phyloP scores from a whole-genome alignment of 2,329 filamentous ascomycete genomes.

The Aspergillus tubingensis region DNA sequence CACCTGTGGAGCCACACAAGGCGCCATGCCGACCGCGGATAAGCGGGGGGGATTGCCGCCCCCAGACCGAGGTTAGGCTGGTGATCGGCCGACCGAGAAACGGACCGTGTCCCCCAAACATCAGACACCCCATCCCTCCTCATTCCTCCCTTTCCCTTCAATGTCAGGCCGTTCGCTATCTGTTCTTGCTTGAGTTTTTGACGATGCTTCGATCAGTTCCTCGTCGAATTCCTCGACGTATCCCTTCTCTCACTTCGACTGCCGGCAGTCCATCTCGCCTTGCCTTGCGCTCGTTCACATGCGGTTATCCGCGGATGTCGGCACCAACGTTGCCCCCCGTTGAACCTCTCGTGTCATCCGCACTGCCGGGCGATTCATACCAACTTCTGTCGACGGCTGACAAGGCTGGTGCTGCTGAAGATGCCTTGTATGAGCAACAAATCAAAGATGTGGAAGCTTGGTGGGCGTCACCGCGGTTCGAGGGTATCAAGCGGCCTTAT shows the following conservation, averaged over 20 bases:
- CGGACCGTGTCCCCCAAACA: background rate
- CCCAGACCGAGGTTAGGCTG: slow-evolving; percentile 4
- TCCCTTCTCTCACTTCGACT: slow-evolving; percentile 21
- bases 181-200: background rate
- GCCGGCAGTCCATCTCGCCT: slow-evolving; percentile 27
- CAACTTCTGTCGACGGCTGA: slow-evolving; percentile 77
- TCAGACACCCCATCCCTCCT: background rate
- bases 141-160: background rate
- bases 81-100: slow-evolving; percentile 3
- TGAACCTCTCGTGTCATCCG: slow-evolving; percentile 62
- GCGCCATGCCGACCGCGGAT: background rate
- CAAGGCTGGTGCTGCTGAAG: slow-evolving; percentile 79
- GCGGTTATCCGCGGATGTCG: slow-evolving; percentile 55
- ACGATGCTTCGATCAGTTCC: slow-evolving; percentile 40
- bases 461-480: slow-evolving; percentile 84
- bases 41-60: slow-evolving; percentile 5
- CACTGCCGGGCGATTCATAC: slow-evolving; percentile 73
- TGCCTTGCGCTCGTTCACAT: slow-evolving; percentile 37
- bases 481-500: slow-evolving; percentile 90
- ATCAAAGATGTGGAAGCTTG: slow-evolving; percentile 82
- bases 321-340: slow-evolving; percentile 54
- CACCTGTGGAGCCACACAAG: background rate
- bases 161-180: background rate
- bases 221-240: slow-evolving; percentile 40
- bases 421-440: slow-evolving; percentile 80